Evolutionary conservation across 192 early-diverging fungal species (phyloP), one percentile per base, ranked within the genome.

Genomic region (Entomortierella beljakovae): DNA sequence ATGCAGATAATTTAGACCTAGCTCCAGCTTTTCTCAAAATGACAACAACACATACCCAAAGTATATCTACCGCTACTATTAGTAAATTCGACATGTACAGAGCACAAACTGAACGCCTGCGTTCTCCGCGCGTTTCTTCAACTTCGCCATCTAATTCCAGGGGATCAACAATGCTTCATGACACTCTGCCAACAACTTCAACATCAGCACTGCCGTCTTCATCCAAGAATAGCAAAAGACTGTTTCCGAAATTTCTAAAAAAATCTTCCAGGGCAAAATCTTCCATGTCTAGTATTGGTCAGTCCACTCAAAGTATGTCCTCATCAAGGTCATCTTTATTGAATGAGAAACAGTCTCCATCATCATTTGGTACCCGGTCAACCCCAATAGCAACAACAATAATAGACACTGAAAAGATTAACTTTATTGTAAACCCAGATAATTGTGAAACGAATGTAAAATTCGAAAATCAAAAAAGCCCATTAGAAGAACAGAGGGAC

Each of bases 11-110:
- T 16, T 8, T 61, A 16, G 2, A 15, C 8, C 28, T 25, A 43
- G 20, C 13, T 51, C 31, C 9, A 29, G 18, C 32, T n/a, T n/a
- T n/a, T n/a, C n/a, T n/a, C n/a, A n/a, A n/a, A n/a, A n/a, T n/a
- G n/a, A n/a, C n/a, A n/a, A n/a, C n/a, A n/a, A n/a, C n/a, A n/a
- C n/a, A n/a, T n/a, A n/a, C n/a, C n/a, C n/a, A n/a, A 26, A 22
- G 35, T 57, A 48, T 51, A 33, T 16, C 58, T 9, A 52, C 54
- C 1, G 51, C 61, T 0, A 28, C 57, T 0, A n/a, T 59, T 16
- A 76, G 72, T 65, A 76, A 76, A 35, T 76, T 76, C 51, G 72
- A 76, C 28, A 57, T 40, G 37, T 67, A 67, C 46, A 67, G 51
- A 58, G 72, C 72, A 3, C 72, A 76, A 33, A 76, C 56, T 58